Evolutionary conservation across 2,329 filamentous ascomycete genomes (phyloP), one percentile per base, ranked within the genome.

Genomic region (Clonostachys rosea): DNA sequence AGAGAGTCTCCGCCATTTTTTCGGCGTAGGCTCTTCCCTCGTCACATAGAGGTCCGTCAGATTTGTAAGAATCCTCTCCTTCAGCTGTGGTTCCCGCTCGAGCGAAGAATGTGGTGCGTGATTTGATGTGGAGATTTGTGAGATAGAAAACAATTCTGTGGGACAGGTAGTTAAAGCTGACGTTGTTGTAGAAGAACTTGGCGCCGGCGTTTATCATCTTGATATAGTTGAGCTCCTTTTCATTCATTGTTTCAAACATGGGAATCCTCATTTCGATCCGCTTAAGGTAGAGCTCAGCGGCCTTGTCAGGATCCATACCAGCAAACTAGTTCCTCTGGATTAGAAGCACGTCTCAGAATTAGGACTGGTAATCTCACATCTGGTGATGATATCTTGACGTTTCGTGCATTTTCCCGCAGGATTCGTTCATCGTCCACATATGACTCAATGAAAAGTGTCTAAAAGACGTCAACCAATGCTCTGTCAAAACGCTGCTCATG

Each of bases 171-270:
- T 91, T 92, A 66, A 99, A 97, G 61, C 87, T 91, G 63, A 94
- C 89, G 56, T 97, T 96, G 71, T 99, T 99, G 68, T 97, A 92
- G 57, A 92, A 87, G 61, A 99, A 87, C 55, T 90, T 84, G 61
- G 92, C 84, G 41, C 94, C 94, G 8, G 94, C 94, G 57, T 99
- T 99, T 64, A 97, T 95, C 92, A 99, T 96, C 73, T 96, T 96
- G 71, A 99, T 92, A 70, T 92, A 99, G 64, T 97, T 96, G 52
- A 99, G 78, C 55, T 97, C 91, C 33, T 79, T 78, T 65, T 99
- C 94, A 58, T 91, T 81, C 91, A 99, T 97, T 2, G 90, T 95
- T 70, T 99, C 91, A 57, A 96, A 99, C 49, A 92, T 86, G 17
- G 94, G 94, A 50, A 99, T 99, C 56, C 94, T 89, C 57, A 89